These are phyloP conservation scores for Coemansia sp. DNA, from an alignment of 192 early-diverging fungal species.

Conservation along the genomic window DNA sequence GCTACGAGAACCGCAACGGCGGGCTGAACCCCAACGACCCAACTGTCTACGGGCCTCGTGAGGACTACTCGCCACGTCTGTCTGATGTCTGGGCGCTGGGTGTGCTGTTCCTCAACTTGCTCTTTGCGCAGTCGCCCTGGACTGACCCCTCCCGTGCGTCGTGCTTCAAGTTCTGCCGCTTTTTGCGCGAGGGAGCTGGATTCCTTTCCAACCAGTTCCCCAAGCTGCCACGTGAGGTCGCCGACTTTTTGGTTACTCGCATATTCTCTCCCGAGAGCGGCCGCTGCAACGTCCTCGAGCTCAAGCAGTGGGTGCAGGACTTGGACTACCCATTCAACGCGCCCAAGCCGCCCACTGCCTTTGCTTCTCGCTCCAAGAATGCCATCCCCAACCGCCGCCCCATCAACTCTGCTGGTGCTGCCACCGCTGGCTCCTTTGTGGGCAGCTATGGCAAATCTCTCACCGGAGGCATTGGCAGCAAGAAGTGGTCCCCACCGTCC, in stretches of 20 bases:
- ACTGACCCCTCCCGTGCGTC: constrained; percentile 62
- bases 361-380: constrained; percentile 34
- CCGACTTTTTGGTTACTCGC: constrained; percentile 62
- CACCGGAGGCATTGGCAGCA: constrained; percentile 18
- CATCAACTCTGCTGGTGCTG: background rate
- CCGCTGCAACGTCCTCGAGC: constrained; percentile 57
- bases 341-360: constrained; percentile 14
- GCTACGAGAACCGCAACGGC: constrained; percentile 64
- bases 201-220: constrained; percentile 66
- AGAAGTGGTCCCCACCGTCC: constrained; percentile 36
- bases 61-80: constrained; percentile 62
- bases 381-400: constrained; percentile 11
- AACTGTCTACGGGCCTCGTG: constrained; percentile 53
- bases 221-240: constrained; percentile 59
- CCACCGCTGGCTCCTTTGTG: constrained; percentile 13
- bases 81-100: constrained; percentile 77
- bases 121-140: constrained; percentile 76
- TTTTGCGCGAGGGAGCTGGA: constrained; percentile 60
- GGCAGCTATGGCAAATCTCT: constrained; percentile 22
- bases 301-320: constrained; percentile 57
- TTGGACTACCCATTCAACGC: constrained; percentile 48
- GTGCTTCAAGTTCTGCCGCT: constrained; percentile 64
- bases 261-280: constrained; percentile 63
- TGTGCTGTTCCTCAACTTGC: constrained; percentile 71
- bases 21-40: constrained; percentile 53